Base-by-base conservation (phyloP, 2,329 filamentous ascomycete genomes). In the Monosporascus sp. region DNA sequence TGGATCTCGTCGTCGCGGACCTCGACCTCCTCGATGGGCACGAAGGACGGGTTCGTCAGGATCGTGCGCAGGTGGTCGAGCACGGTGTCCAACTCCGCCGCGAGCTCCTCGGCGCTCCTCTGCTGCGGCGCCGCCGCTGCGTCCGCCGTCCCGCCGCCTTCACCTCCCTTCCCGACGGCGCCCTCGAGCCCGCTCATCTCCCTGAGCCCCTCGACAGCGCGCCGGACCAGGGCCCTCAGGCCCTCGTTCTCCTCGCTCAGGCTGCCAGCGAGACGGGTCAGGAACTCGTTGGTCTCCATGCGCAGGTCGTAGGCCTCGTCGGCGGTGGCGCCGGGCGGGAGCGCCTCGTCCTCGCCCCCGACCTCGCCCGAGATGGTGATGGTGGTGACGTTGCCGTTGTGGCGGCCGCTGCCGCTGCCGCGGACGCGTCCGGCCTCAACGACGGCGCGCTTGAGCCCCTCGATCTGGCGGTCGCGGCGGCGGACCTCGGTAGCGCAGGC, bases 1-100 rank as follows among this genome's bases (percentile, higher is more conserved):
- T 81, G 79, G 59, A 99, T 97, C 68, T 97, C 92, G 55, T 95
- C 88, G 59, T 99, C 93, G 51, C 93, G 85, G n/a, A 91, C 74
- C 65, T 95, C 87, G 2, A 99, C 90, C 69, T 97, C 94, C 63
- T 97, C 94, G 22, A 97, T 83, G 0, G 93, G 89, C 15, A 97
- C 94, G 68, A 97, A 99, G 2, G 92, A 96, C 1, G 94, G 94
- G 65, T 97, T 97, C 8, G 91, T 97, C 45, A 99, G 77, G 38
- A 99, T 82, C 2, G 81, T 87, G 59, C 88, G 83, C 58, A 99
- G 80, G 65, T 96, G 90, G 36, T 88, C 84, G 55, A 97, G 78
- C 9, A 96, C 85, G 7, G 76, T 76, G 50, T 92, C 86, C 72
- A 97, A 83, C 58, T 95, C 88, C 8, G 73, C 67, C 1, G 87